These are phyloP conservation scores for Calocera cornea DNA, from an alignment of 768 basidiomycete species.

Conservation along the genomic window DNA sequence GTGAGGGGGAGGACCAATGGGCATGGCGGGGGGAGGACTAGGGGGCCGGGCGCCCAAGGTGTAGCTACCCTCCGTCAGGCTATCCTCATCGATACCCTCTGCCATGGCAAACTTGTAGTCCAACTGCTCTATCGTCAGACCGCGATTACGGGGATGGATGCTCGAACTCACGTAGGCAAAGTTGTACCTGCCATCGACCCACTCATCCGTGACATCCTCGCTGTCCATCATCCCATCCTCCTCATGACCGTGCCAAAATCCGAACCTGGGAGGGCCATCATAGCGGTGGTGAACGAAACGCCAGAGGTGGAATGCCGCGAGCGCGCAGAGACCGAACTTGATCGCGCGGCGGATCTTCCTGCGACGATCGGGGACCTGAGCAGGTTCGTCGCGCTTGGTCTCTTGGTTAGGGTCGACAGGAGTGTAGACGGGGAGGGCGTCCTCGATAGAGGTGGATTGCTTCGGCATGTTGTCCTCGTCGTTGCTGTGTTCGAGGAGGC, in stretches of 20 bases:
- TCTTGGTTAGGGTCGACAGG: neutral
- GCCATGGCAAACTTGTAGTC: neutral
- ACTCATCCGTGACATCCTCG: neutral
- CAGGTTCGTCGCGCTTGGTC: neutral
- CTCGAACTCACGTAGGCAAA: neutral
- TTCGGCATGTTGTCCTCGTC: neutral
- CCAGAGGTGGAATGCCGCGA: neutral
- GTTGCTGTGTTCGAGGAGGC: neutral
- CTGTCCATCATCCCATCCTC: neutral
- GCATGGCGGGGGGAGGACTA: no score
- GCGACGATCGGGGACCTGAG: neutral
- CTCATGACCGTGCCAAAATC: neutral
- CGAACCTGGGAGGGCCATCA: neutral
- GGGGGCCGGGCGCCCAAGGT: neutral
- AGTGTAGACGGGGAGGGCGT: neutral
- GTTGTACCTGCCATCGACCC: neutral
- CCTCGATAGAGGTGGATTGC: neutral
- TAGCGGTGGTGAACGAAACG: neutral
- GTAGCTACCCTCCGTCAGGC: neutral
- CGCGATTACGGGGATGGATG: neutral
- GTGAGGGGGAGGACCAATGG: neutral
- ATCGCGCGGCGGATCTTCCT: neutral
- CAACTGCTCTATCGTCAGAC: neutral
- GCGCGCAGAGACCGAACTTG: neutral
- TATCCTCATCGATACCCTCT: neutral